Evolutionary conservation across 2,329 filamentous ascomycete genomes (phyloP).

Genomic region (Diplodia sapinea): DNA sequence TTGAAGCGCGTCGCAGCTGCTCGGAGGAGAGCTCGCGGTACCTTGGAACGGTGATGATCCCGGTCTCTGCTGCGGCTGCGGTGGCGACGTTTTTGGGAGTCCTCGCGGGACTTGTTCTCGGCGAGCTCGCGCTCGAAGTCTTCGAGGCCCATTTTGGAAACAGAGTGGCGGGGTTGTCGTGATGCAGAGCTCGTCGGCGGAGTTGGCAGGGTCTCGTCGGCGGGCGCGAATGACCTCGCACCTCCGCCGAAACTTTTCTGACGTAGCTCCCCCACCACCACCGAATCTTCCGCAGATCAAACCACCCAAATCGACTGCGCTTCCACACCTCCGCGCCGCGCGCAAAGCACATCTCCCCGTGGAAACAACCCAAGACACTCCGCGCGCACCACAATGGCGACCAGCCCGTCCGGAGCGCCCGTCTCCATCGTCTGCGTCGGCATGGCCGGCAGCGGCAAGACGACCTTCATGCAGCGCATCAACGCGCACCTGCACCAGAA

Average conservation of each 20-base stretch:
- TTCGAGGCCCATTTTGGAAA: conserved; percentile 62
- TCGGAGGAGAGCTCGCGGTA: conserved; percentile 28
- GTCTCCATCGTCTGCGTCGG: conserved; percentile 91
- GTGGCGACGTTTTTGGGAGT: conserved; percentile 52
- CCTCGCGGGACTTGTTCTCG: conserved; percentile 64
- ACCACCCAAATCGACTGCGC: not conserved
- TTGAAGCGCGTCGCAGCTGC: too few species aligned
- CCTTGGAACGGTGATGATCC: conserved; percentile 37
- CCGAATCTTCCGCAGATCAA: conserved; percentile 14
- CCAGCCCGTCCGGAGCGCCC: conserved; percentile 50
- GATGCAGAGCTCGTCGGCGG: conserved; percentile 19
- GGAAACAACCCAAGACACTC: not conserved
- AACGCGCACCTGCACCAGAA: conserved; percentile 88
- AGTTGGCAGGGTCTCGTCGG: conserved; percentile 14
- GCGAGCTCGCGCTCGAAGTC: conserved; percentile 82
- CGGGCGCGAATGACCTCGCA: conserved; percentile 9
- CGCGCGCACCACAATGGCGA: conserved; percentile 22
- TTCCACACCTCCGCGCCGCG: not conserved
- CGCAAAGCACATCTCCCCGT: not conserved
- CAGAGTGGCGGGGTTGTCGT: not conserved
- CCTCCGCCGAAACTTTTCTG: conserved; percentile 28
- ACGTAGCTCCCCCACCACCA: conserved; percentile 25
- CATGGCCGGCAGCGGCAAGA: conserved; percentile 98
- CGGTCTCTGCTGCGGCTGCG: conserved; percentile 49
- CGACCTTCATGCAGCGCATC: conserved; percentile 99